Percentiles rank a stretch among this genome's conserved stretches.
These are phyloP conservation scores for Penicillium sp. DNA, from an alignment of 2,329 filamentous ascomycete genomes.

Conservation along the genomic window DNA sequence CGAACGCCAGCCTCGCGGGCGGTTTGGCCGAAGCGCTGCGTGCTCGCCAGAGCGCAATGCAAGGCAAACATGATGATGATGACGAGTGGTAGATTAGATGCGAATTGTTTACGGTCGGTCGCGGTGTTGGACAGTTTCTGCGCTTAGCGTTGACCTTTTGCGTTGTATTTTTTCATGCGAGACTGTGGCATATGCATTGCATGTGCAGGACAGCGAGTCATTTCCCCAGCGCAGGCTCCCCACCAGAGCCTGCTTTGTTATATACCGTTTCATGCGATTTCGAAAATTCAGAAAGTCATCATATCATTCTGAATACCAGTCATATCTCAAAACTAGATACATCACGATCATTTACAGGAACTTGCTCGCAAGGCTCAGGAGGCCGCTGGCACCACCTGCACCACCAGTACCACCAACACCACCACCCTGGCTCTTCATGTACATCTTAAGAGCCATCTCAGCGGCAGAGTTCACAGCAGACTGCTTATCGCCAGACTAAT, in stretches of 20 bases:
- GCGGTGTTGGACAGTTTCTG: conserved; percentile 21
- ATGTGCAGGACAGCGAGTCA: conserved; percentile 7
- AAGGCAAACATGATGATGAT: conserved; percentile 67
- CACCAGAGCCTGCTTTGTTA: conserved; percentile 5
- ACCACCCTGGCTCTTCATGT: conserved; percentile 72
- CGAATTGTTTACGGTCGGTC: conserved; percentile 12
- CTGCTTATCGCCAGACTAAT: conserved; percentile 70
- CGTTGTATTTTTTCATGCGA: conserved; percentile 7
- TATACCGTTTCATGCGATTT: conserved; percentile 7
- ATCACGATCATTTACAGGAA: conserved; percentile 47
- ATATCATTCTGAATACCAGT: neutral
- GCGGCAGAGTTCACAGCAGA: conserved; percentile 76
- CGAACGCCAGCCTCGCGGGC: conserved; percentile 66
- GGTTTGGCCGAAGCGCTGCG: conserved; percentile 78
- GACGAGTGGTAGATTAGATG: conserved; percentile 64
- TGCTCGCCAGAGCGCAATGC: conserved; percentile 75
- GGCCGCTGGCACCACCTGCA: conserved; percentile 41
- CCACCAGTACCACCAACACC: conserved; percentile 50
- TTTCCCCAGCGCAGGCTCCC: neutral
- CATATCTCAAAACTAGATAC: neutral
- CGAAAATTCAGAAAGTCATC: neutral
- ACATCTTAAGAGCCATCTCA: conserved; percentile 89
- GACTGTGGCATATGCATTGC: conserved; percentile 2
- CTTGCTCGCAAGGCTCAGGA: conserved; percentile 63
- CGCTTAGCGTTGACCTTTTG: conserved; percentile 26